Evolutionary conservation across 176 grass and related monocot genomes (phyloP), one percentile per base, ranked within the genome.

Genomic region (Zea luxurians): DNA sequence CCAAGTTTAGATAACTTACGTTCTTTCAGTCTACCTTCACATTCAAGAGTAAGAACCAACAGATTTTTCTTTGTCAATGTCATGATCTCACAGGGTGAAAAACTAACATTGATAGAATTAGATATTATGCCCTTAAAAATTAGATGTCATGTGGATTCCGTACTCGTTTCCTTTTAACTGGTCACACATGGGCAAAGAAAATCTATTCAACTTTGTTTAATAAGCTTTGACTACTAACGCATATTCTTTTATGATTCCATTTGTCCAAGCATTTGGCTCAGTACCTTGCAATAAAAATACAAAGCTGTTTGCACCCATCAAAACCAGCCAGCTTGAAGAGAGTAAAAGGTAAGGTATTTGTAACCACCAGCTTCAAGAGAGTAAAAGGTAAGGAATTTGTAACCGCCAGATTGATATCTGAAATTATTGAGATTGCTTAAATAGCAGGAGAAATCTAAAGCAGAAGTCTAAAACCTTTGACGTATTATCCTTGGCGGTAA

Each of bases 21-120:
- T 79, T 74, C 21, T 65, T 78, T 60, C 9, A 62, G 73, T 88
- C 60, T 38, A 83, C 20, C 6, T 77, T 70, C 37, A 66, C 36
- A 69, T 46, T 35, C 35, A 68, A 80, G 50, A 80, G 44, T 46
- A 48, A 66, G n/a, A 16, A 64, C 57, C 46, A 17, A 37, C 0
- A 3, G 16, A 55, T 55, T 35, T 41, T 0, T 49, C 36, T 42
- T 8, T 53, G 35, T 10, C 60, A 40, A 8, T 68, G 9, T 4
- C 44, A 66, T 82, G 13, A 18, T 61, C n/a, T 9, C 4, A 75
- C 55, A 63, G 37, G n/a, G 68, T 15, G 21, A 74, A 12, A 7
- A 1, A 67, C 66, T 45, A 21, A 18, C 37, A 73, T 53, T 1
- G 0, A 52, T 54, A 13, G 10, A 73, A 61, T 83, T 48, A 69